Evolutionary conservation across 2,329 filamentous ascomycete genomes (phyloP).

Genomic region (Microcyclospora tardicrescens): DNA sequence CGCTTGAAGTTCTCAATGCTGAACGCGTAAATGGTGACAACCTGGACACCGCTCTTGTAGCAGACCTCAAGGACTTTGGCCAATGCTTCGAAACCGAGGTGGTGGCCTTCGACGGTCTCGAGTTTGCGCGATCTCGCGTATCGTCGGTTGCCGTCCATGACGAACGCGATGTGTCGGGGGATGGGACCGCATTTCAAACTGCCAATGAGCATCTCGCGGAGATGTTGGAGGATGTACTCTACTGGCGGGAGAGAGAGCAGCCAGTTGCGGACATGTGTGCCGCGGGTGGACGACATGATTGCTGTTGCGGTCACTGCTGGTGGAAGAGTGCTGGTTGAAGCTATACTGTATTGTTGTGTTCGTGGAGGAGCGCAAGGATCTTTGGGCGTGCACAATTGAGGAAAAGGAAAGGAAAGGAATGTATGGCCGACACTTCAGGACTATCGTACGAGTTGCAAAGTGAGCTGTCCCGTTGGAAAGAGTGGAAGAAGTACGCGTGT

Average conservation of each 20-base stretch:
- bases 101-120: slow-evolving; percentile 92
- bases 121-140: slow-evolving; percentile 85
- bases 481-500: no score
- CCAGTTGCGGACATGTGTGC: slow-evolving; percentile 56
- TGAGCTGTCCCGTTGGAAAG: no score
- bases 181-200: slow-evolving; percentile 82
- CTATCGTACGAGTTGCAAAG: no score
- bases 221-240: slow-evolving; percentile 70
- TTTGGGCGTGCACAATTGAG: no score
- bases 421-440: no score
- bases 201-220: slow-evolving; percentile 77
- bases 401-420: no score
- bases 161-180: slow-evolving; percentile 93
- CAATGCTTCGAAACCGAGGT: slow-evolving; percentile 87
- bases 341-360: no score
- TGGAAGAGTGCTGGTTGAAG: no score
- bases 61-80: slow-evolving; percentile 93
- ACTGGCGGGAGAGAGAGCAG: slow-evolving; percentile 77
- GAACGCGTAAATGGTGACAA: slow-evolving; percentile 96
- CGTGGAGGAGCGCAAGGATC: no score
- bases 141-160: slow-evolving; percentile 95
- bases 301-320: background rate
- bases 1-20: slow-evolving; percentile 99
- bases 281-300: slow-evolving; percentile 34
- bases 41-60: slow-evolving; percentile 93